These are phyloP conservation scores for Teunomyces kruisii DNA, from an alignment of 805 yeast species.

Conservation along the genomic window DNA sequence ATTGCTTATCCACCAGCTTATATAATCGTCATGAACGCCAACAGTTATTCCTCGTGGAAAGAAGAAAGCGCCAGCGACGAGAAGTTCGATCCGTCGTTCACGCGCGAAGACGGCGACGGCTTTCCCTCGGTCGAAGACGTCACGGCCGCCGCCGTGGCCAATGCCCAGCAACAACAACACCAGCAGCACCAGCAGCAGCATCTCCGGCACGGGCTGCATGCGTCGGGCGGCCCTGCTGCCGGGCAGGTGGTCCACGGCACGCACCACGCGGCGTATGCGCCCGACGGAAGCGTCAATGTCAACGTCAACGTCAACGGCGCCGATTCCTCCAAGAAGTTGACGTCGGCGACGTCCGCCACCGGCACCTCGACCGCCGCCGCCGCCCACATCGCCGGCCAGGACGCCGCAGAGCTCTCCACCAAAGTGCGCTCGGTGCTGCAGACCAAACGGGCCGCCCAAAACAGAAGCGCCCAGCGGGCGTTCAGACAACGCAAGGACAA, in stretches of 20 bases:
- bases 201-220: conserved; percentile 4
- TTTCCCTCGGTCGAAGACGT: conserved; percentile 25
- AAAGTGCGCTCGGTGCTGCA: conserved; percentile 50
- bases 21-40: conserved; percentile 16
- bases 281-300: no score
- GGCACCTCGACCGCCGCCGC: conserved; percentile 4
- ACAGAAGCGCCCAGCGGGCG: conserved; percentile 88
- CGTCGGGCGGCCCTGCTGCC: conserved; percentile 1
- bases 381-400: neutral
- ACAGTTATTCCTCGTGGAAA: conserved; percentile 20
- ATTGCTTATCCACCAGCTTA: conserved; percentile 4
- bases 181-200: conserved; percentile 6
- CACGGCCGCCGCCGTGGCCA: conserved; percentile 27
- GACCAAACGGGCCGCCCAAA: conserved; percentile 88
- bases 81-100: conserved; percentile 33
- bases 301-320: no score
- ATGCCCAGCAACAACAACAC: conserved; percentile 17
- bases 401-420: neutral
- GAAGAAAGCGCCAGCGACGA: conserved; percentile 22
- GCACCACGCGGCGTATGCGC: neutral
- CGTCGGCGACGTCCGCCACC: neutral
- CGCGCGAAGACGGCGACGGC: conserved; percentile 22
- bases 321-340: conserved; percentile 2
- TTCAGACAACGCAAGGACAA: conserved; percentile 83
- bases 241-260: neutral